Base-by-base conservation (phyloP, 148 eudicot species). In the Pharnaceum exiguum region DNA sequence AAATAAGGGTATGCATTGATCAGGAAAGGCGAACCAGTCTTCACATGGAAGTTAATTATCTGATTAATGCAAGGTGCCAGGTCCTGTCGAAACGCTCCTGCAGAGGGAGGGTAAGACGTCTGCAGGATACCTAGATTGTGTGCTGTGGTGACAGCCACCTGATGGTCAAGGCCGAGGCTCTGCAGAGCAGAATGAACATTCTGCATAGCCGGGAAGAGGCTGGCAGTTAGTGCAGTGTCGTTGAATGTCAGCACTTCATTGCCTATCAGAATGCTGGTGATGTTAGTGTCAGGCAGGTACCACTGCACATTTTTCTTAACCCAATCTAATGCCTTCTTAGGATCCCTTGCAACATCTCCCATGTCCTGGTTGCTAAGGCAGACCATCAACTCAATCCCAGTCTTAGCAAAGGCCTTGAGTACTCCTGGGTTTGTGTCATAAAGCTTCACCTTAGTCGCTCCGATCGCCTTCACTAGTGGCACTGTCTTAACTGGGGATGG, bases 1-100 rank as follows among this genome's bases (percentile, higher is more conserved):
- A 91, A 87, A 69, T 68, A 91, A 0, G 97, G 97, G 53, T 91
- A 91, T 0, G 96, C 96, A 27, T 91, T 91, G 53, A 91, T 84
- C 2, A 84, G 65, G 38, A 91, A 84, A 0, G 96, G 85, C 0
- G 97, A 84, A 1, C 81, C 79, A 0, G 90, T 77, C 29, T 82
- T 91, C 23, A 46, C 47, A 21, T 80, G 79, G 60, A 91, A 91
- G 11, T 71, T 63, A 24, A 80, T 59, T 70, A 91, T 79, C 66
- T 76, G 76, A n/a, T 80, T n/a, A 0, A 91, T 30, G 9, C 69
- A 68, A 0, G 53, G 64, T 0, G 50, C 43, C 23, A 91, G 78
- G 66, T 85, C 95, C 32, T 42, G 44, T 1, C 87, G 63, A 66
- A 91, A 82, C 0, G 72, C 26, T 0, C 93, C 97, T 0, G 93